These are phyloP conservation scores for Kalmanozyma brasiliensis DNA, from an alignment of 1,284 basidiomycete genomes.

Conservation along the genomic window DNA sequence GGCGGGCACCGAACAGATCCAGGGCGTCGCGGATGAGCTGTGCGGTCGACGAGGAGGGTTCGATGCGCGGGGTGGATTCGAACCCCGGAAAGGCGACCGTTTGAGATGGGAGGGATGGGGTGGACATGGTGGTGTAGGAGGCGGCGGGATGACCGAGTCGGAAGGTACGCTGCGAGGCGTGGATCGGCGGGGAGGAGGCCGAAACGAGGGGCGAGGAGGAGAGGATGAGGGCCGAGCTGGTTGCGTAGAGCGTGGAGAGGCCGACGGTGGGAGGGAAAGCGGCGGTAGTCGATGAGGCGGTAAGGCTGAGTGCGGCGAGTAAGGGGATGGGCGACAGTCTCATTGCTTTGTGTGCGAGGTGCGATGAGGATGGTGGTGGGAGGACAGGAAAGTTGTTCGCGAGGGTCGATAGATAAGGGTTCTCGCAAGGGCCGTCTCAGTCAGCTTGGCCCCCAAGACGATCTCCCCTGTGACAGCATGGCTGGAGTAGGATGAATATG, in stretches of 20 bases:
- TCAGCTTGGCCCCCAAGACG: neutral
- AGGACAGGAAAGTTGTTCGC: conserved; percentile 1
- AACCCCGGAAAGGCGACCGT: conserved; percentile 9
- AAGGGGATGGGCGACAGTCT: conserved; percentile 3
- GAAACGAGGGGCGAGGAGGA: neutral
- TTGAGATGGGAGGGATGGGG: conserved; percentile 3
- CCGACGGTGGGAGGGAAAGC: neutral
- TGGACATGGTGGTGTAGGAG: conserved; percentile 26
- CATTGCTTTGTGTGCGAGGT: neutral
- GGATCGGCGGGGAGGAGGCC: neutral
- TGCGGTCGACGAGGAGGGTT: conserved; percentile 4
- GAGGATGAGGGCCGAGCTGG: neutral
- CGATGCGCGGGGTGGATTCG: conserved; percentile 1
- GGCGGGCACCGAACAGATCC: conserved; percentile 73
- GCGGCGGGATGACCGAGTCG: neutral
- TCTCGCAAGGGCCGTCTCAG: neutral
- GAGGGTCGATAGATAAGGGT: neutral
- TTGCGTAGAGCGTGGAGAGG: neutral
- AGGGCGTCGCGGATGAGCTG: conserved; percentile 21
- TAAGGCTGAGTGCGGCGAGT: neutral
- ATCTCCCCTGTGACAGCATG: conserved; percentile 5
- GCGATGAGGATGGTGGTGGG: neutral
- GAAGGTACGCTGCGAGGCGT: conserved; percentile 12
- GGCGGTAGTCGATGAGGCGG: neutral
- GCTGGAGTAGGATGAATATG: conserved; percentile 1